Percentiles rank a stretch among this genome's conserved stretches.
phyloP scores from a whole-genome alignment of 192 early-diverging fungal species.

The Umbelopsis ramanniana region DNA sequence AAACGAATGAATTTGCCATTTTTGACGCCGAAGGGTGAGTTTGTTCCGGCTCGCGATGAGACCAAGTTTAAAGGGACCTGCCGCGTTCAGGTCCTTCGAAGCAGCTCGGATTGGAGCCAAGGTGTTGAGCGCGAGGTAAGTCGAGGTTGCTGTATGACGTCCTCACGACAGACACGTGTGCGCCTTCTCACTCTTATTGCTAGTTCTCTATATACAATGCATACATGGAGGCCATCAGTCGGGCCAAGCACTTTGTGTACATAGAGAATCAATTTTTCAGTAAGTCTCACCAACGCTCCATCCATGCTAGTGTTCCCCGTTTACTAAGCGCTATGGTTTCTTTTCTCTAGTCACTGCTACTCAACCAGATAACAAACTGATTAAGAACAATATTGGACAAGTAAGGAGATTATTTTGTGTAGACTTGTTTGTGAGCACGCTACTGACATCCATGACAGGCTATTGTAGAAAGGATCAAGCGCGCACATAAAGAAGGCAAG shows the following conservation, averaged over 20 bases:
- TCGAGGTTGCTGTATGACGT: not conserved
- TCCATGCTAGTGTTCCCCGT: not conserved
- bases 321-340: not conserved
- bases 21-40: constrained; percentile 75
- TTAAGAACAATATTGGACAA: constrained; percentile 49
- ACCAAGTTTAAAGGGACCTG: constrained; percentile 64
- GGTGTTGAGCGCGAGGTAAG: constrained; percentile 58
- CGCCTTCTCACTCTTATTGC: not conserved
- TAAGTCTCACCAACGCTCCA: constrained; percentile 40
- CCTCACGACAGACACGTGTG: not conserved
- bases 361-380: constrained; percentile 44
- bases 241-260: constrained; percentile 90
- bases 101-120: constrained; percentile 71
- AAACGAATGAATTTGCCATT: constrained; percentile 62
- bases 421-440: not conserved
- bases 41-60: constrained; percentile 57
- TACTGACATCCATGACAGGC: constrained; percentile 43
- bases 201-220: constrained; percentile 82
- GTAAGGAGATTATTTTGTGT: constrained; percentile 19
- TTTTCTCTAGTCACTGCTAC: constrained; percentile 52
- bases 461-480: constrained; percentile 73
- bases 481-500: constrained; percentile 66
- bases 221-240: constrained; percentile 74
- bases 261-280: constrained; percentile 96
- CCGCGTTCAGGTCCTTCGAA: constrained; percentile 71